Evolutionary conservation across 129 eudicot species (phyloP), one percentile per base, ranked within the genome.

Genomic region (Helianthus annuus): DNA sequence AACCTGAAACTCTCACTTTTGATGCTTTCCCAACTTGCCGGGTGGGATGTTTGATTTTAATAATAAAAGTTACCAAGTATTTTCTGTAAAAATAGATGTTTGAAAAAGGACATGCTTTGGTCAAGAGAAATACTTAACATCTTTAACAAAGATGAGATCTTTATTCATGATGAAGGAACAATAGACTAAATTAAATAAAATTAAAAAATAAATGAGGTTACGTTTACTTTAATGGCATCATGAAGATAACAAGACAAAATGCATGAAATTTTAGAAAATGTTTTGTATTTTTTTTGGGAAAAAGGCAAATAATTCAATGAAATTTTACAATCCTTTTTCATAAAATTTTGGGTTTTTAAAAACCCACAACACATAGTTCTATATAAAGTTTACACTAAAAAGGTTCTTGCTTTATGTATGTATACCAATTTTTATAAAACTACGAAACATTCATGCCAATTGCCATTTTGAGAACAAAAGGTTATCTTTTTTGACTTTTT

Each of bases 91-190:
- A 27, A 27, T 27, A 27, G 63, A 34, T 56, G 64, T 59, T 76
- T 57, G 69, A 60, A 19, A 19, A 19, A 19, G 22, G 22, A 60
- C 59, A 69, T 52, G n/a, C 40, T 69, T 51, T 77, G 71, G 81
- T 69, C 81, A 69, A 69, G 36, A 69, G 16, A 57, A 38, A 14
- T 15, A 34, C 27, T 76, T 67, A 57, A 57, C 48, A 76, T 42
- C 36, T 57, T 57, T 24, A 29, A 66, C 56, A 66, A 55, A 75
- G 58, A 66, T 55, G 17, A 29, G 56, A 67, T 60, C 36, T 77
- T 36, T 38, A 60, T 27, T 27, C 0, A 77, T 48, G 57, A 70
- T 70, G 76, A 60, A 66, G 73, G 40, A 55, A 66, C 67, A 54
- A 7, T 46, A 53, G 8, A 42, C 14, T 38, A 70, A 61, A 66